A percentile compares a stretch with the other conserved stretches of the same genome.
phyloP scores from a whole-genome alignment of 768 basidiomycete species.

The Hypholoma fasciculare region DNA sequence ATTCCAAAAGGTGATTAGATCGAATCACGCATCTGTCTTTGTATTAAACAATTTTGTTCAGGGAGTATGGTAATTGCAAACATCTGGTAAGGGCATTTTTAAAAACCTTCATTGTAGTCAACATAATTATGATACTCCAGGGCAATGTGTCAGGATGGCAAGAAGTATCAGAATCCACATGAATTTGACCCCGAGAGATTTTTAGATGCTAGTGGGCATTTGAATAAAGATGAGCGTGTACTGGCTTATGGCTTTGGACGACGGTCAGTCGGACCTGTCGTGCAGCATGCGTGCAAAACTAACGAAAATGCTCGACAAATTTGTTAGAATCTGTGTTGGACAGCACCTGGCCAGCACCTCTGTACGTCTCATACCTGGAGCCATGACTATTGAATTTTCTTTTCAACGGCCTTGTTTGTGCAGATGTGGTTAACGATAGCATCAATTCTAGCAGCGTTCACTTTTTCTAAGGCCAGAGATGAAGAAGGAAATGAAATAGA shows the following conservation, averaged over 20 bases:
- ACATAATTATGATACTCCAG: not conserved
- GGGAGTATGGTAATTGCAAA: slow-evolving; percentile 18
- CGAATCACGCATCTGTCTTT: too few relatives aligned
- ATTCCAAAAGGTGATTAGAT: slow-evolving; percentile 28
- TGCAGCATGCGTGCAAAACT: not conserved
- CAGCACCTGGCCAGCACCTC: not conserved
- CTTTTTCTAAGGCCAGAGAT: slow-evolving; percentile 31
- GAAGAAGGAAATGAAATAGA: slow-evolving; percentile 33
- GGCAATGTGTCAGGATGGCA: slow-evolving; percentile 32
- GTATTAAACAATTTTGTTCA: not conserved
- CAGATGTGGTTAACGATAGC: slow-evolving; percentile 19
- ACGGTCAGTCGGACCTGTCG: not conserved
- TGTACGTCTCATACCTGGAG: not conserved
- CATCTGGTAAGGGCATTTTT: slow-evolving; percentile 1
- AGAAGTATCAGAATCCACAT: slow-evolving; percentile 29
- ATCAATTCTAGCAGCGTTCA: slow-evolving; percentile 28
- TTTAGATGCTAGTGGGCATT: slow-evolving; percentile 17
- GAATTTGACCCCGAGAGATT: slow-evolving; percentile 31
- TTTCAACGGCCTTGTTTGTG: not conserved
- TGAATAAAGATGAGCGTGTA: slow-evolving; percentile 17
- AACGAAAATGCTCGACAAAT: not conserved
- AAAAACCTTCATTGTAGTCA: not conserved
- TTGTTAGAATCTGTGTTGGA: not conserved
- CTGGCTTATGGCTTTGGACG: slow-evolving; percentile 11
- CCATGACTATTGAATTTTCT: not conserved